Evolutionary conservation across 2,329 filamentous ascomycete genomes (phyloP).

Genomic region (Pyrenophora tritici-repentis): DNA sequence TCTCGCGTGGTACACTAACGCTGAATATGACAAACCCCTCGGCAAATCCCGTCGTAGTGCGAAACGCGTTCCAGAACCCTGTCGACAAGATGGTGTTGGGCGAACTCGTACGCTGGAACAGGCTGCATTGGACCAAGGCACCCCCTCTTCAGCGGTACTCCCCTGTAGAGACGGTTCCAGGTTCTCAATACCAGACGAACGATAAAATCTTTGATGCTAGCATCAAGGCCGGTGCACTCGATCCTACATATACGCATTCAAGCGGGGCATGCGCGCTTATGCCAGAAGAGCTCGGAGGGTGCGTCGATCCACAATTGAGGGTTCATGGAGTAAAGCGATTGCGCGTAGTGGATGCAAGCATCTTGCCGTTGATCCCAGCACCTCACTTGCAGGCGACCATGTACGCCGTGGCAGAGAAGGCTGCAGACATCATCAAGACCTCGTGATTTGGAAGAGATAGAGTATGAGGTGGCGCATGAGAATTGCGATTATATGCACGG

Average conservation of each 20-base stretch:
- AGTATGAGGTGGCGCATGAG: no score
- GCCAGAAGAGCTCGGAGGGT: slow-evolving; percentile 27
- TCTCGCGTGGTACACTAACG: slow-evolving; percentile 41
- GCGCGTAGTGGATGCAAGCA: slow-evolving; percentile 31
- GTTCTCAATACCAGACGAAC: slow-evolving; percentile 22
- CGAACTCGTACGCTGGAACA: slow-evolving; percentile 39
- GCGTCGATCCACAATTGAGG: slow-evolving; percentile 17
- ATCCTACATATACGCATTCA: slow-evolving; percentile 21
- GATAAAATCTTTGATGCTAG: slow-evolving; percentile 18
- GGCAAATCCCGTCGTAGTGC: slow-evolving; percentile 34
- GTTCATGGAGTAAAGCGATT: slow-evolving; percentile 26
- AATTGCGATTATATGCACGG: no score
- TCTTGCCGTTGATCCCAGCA: slow-evolving; percentile 24
- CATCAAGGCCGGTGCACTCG: slow-evolving; percentile 5
- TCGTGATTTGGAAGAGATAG: no score
- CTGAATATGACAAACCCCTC: slow-evolving; percentile 41
- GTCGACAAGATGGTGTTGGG: slow-evolving; percentile 38
- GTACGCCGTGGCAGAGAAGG: slow-evolving; percentile 35
- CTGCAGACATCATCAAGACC: slow-evolving; percentile 32
- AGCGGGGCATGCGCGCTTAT: slow-evolving; percentile 27
- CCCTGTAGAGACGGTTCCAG: slow-evolving; percentile 36
- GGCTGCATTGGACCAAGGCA: slow-evolving; percentile 33
- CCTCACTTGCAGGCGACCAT: slow-evolving; percentile 30
- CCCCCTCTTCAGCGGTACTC: slow-evolving; percentile 36
- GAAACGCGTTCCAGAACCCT: slow-evolving; percentile 38